Evolutionary conservation across 768 basidiomycete genomes (phyloP), one percentile per base, ranked within the genome.

Genomic region (Leucogyrophana mollusca): DNA sequence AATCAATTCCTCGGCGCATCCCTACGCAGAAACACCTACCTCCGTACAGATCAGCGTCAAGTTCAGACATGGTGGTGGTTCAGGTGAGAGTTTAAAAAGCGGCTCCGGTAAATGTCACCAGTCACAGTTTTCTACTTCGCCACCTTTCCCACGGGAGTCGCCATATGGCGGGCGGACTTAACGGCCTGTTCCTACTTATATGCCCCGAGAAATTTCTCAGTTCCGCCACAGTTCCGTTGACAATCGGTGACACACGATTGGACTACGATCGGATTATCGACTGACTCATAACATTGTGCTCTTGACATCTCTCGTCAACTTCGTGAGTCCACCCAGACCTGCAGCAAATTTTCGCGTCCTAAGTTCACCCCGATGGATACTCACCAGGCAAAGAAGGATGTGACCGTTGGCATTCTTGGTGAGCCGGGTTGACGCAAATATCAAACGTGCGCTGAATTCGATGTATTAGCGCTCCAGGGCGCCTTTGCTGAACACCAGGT

Each of bases 11-110:
- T 24, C 13, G 34, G 24, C 32, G 11, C 40, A 45, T 33, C 18
- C 22, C 33, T 20, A 49, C n/a, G 8, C 36, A 20, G 33, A 43
- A 1, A 10, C n/a, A 18, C 82, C 46, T 62, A 89, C 91, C 91
- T 59, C 90, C 89, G 59, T 94, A 94, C 43, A 93, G 78, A 66
- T 93, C 91, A 69, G 87, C 87, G 66, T 92, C 88, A 66, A 89
- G 84, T 71, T 89, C 87, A 52, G 85, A 82, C 87, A 87, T 49
- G 34, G 54, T 65, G 52, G 62, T 71, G 62, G 63, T 67, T 49
- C 63, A 66, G 62, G 70, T 65, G 53, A 44, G 52, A 62, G 57
- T 53, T 55, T 63, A 33, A 57, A 54, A 65, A 62, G n/a, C 35
- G 7, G 8, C n/a, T 37, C n/a, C 35, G 35, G 9, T 6, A 6